Evolutionary conservation across 2,329 filamentous ascomycete genomes (phyloP).

Genomic region (Paradendryphiella salina): DNA sequence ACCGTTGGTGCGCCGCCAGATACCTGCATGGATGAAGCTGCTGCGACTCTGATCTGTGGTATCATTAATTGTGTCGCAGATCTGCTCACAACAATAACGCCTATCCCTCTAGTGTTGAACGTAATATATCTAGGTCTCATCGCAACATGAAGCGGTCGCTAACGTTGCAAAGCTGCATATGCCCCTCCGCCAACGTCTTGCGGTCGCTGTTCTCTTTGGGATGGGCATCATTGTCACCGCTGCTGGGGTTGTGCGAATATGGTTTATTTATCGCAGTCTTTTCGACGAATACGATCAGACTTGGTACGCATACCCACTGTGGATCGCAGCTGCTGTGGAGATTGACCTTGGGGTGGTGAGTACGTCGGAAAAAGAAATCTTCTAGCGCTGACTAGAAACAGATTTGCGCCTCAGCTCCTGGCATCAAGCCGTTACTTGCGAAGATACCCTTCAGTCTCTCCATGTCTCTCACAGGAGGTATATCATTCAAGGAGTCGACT

Average conservation of each 20-base stretch:
- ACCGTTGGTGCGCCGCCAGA: slow-evolving; percentile 35
- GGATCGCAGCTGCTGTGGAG: slow-evolving; percentile 54
- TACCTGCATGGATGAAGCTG: slow-evolving; percentile 50
- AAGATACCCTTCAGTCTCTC: slow-evolving; percentile 34
- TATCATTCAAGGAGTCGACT: slow-evolving; percentile 15
- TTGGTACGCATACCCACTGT: slow-evolving; percentile 53
- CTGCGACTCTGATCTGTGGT: slow-evolving; percentile 45
- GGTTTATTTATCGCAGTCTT: slow-evolving; percentile 50
- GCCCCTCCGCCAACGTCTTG: slow-evolving; percentile 48
- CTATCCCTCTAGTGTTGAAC: slow-evolving; percentile 50
- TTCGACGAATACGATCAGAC: slow-evolving; percentile 50
- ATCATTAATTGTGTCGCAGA: slow-evolving; percentile 52
- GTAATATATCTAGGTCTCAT: slow-evolving; percentile 13
- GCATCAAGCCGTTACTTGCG: slow-evolving; percentile 35
- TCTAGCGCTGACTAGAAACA: slow-evolving; percentile 2
- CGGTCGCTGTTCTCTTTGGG: slow-evolving; percentile 46
- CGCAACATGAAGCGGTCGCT: neutral
- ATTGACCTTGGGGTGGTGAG: slow-evolving; percentile 53
- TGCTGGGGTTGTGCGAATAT: slow-evolving; percentile 51
- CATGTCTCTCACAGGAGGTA: slow-evolving; percentile 16
- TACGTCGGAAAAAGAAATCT: neutral
- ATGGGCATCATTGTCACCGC: slow-evolving; percentile 50
- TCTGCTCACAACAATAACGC: slow-evolving; percentile 48
- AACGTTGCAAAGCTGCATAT: slow-evolving; percentile 42
- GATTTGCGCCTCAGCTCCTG: slow-evolving; percentile 41